Evolutionary conservation across 2,329 filamentous ascomycete species (phyloP).

Genomic region (Delphinella strobiligena): DNA sequence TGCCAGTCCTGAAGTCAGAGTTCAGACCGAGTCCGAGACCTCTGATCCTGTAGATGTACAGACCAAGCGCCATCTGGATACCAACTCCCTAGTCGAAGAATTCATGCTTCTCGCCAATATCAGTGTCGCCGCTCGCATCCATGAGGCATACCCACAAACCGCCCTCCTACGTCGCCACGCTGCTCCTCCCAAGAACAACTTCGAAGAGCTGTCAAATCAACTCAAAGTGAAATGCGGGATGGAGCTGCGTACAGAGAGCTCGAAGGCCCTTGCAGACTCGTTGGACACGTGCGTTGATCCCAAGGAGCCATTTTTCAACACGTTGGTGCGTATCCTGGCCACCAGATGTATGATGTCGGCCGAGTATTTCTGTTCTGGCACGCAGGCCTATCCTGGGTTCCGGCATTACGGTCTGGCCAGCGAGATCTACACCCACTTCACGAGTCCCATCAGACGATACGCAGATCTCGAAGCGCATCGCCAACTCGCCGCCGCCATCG

Average conservation of each 20-base stretch:
- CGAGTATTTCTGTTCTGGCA: constrained; percentile 94
- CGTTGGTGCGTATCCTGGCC: constrained; percentile 89
- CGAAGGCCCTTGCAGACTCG: constrained; percentile 84
- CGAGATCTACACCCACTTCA: constrained; percentile 98
- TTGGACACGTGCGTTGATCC: constrained; percentile 74
- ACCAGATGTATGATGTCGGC: constrained; percentile 99
- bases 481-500: constrained; percentile 89
- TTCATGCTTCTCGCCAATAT: constrained; percentile 99
- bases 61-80: constrained; percentile 86
- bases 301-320: constrained; percentile 92
- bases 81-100: constrained; percentile 95
- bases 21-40: constrained; percentile 89
- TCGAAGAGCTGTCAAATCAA: constrained; percentile 86
- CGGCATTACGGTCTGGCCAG: constrained; percentile 92
- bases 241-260: constrained; percentile 72
- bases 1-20: constrained; percentile 93
- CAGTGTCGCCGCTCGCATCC: constrained; percentile 81
- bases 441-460: constrained; percentile 90
- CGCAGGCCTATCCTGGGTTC: constrained; percentile 87
- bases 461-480: constrained; percentile 92
- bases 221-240: constrained; percentile 76
- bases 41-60: constrained; percentile 94
- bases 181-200: constrained; percentile 87
- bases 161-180: constrained; percentile 87
- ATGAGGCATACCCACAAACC: constrained; percentile 86